Base-by-base conservation (phyloP, 2,329 filamentous ascomycete species). In the Colletotrichum camelliae region DNA sequence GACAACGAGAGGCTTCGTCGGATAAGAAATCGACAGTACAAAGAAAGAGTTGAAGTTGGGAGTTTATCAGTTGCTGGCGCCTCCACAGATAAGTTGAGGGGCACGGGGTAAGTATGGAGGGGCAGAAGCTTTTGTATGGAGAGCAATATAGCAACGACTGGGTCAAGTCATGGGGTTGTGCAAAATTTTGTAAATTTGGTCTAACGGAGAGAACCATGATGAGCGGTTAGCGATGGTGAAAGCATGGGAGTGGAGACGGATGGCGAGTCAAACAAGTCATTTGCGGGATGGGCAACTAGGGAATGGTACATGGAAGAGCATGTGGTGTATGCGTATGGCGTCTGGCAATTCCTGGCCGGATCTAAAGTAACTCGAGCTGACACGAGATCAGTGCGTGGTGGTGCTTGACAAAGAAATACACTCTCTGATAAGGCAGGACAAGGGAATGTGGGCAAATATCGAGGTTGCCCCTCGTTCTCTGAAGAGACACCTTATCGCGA, bases 181-280 rank as follows among this genome's bases (percentile, higher is more conserved):
- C 37, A 74, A 77, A 77, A 70, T 61, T 67, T 74, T 69, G 62
- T 73, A 67, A 76, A 74, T 76, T 70, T 77, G 67, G 67, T 69
- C 69, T n/a, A 64, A 77, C 37, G 72, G 60, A 62, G 55, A 77
- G 70, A 76, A 62, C 43, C 61, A 64, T 60, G 66, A 70, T 58
- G 52, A 61, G 65, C 74, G 74, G 55, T 55, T 67, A 72, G 72
- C 61, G 52, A 72, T 71, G 74, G 60, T 74, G 65, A 76, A 77
- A 77, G 74, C 69, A 76, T 35, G 66, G 60, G 65, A 67, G 76
- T 77, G 76, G 76, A 58, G 76, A 74, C 74, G 37, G 10, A 73
- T 60, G 70, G 64, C 74, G 70, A 75, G 74, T 75, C 74, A 75
- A 75, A 52, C 64, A 75, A 75, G 64, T 67, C 61, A 75, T 52